Percentiles rank a stretch among this genome's conserved stretches.
Conservation (phyloP, 768 basidiomycete species). For the Cystobasidiopsis lactophilus region DNA sequence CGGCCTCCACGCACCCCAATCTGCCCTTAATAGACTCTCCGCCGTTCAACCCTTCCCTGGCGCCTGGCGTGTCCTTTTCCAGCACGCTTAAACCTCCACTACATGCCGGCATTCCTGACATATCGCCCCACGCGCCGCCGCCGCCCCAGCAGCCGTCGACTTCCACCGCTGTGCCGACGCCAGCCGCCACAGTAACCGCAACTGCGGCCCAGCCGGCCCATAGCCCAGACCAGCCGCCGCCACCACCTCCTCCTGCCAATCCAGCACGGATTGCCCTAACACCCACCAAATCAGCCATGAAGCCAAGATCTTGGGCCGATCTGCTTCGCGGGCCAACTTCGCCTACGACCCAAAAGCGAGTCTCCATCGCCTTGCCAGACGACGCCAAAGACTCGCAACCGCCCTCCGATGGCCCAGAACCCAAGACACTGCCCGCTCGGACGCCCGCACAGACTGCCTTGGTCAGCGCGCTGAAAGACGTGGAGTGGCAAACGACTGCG, state of each 20-base stretch:
- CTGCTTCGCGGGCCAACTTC: slow-evolving; percentile 1
- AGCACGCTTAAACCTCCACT: background rate
- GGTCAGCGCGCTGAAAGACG: slow-evolving; percentile 3
- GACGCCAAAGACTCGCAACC: background rate
- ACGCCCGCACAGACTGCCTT: background rate
- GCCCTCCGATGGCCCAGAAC: background rate
- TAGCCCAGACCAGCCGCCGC: no score
- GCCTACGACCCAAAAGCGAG: slow-evolving; percentile 4
- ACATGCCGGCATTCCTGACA: background rate
- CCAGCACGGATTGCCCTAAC: background rate
- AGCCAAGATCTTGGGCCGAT: slow-evolving; percentile 12
- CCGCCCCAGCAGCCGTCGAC: background rate
- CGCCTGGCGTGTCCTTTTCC: background rate
- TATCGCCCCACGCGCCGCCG: background rate
- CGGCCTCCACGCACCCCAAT: no score
- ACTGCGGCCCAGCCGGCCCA: background rate
- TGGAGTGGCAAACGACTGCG: slow-evolving; percentile 14
- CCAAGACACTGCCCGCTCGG: background rate
- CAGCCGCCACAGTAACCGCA: background rate
- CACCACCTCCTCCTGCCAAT: no score
- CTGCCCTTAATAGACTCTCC: background rate
- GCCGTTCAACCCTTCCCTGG: background rate
- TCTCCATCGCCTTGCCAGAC: slow-evolving; percentile 7
- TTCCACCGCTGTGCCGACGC: background rate
- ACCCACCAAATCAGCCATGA: slow-evolving; percentile 10